phyloP scores from a whole-genome alignment of 2,329 filamentous ascomycete genomes.

The Hyphodiscus sp. region DNA sequence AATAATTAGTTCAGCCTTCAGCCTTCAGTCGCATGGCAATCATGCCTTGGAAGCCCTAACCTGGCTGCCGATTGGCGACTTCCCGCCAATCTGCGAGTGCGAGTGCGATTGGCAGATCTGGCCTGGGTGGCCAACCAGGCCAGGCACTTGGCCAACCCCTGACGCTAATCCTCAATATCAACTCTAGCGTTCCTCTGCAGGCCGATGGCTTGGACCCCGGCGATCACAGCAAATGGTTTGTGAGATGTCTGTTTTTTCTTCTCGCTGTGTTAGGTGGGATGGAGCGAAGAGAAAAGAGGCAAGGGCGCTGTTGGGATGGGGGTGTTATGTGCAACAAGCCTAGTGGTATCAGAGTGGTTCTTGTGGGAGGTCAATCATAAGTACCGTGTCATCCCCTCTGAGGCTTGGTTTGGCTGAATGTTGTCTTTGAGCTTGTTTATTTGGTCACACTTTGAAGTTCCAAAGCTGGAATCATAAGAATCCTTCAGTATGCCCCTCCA shows the following conservation, averaged over 20 bases:
- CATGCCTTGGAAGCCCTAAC: too few species aligned
- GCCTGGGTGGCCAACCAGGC: too few species aligned
- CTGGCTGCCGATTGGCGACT: not conserved
- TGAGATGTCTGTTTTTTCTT: not conserved
- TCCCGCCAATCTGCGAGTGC: not conserved
- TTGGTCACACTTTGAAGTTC: not conserved
- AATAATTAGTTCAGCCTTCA: too few species aligned
- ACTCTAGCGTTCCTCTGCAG: not conserved
- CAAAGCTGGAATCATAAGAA: not conserved
- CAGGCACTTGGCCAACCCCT: not conserved
- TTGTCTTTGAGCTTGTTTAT: not conserved
- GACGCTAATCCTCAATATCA: not conserved
- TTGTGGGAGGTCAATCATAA: not conserved
- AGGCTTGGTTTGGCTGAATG: not conserved
- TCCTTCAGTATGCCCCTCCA: not conserved
- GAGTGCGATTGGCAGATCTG: not conserved
- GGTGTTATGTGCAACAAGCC: too few species aligned
- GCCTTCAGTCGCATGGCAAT: too few species aligned
- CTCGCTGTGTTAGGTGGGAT: too few species aligned
- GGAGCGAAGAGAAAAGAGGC: too few species aligned
- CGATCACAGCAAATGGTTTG: not conserved
- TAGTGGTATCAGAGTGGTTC: too few species aligned
- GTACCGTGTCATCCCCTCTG: not conserved
- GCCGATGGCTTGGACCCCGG: not conserved
- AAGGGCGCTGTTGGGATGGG: too few species aligned